Evolutionary conservation across 2,329 filamentous ascomycete species (phyloP).

Genomic region (Xylariaceae sp.): DNA sequence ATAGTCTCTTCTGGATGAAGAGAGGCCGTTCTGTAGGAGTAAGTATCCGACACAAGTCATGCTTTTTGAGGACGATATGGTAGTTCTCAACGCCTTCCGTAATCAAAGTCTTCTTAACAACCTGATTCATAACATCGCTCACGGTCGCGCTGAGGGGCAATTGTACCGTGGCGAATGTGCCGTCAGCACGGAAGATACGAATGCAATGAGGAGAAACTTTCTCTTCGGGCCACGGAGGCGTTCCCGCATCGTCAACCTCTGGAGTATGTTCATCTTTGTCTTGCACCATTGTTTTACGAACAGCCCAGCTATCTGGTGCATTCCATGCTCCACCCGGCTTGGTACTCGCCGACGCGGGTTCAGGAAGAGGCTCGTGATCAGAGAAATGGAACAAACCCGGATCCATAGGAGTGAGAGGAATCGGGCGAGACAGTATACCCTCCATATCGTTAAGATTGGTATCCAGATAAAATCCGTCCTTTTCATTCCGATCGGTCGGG

Average conservation of each 20-base stretch:
- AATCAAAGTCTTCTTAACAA: slow-evolving; percentile 90
- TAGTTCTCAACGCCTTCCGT: slow-evolving; percentile 90
- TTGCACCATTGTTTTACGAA: slow-evolving; percentile 62
- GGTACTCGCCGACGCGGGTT: slow-evolving; percentile 25
- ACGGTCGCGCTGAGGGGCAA: slow-evolving; percentile 80
- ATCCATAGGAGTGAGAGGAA: slow-evolving; percentile 66
- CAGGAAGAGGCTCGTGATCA: slow-evolving; percentile 25
- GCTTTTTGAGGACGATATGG: slow-evolving; percentile 90
- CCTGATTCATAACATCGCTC: slow-evolving; percentile 77
- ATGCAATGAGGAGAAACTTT: slow-evolving; percentile 80
- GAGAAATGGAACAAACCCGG: slow-evolving; percentile 40
- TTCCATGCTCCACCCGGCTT: slow-evolving; percentile 66
- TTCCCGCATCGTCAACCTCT: slow-evolving; percentile 64
- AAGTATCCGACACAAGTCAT: slow-evolving; percentile 80
- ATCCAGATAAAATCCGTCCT: slow-evolving; percentile 69
- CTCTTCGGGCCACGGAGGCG: slow-evolving; percentile 65
- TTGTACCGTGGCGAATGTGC: slow-evolving; percentile 88
- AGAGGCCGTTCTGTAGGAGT: slow-evolving; percentile 74
- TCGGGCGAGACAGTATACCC: slow-evolving; percentile 72
- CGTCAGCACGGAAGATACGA: slow-evolving; percentile 88
- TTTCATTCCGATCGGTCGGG: slow-evolving; percentile 54
- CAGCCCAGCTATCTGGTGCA: slow-evolving; percentile 94
- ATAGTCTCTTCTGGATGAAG: slow-evolving; percentile 81
- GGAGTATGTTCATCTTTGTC: slow-evolving; percentile 53
- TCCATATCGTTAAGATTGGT: slow-evolving; percentile 88